Evolutionary conservation across 108 stramenopile species (phyloP), one percentile per base, ranked within the genome.

Genomic region (Nannochloropsis gaditana): DNA sequence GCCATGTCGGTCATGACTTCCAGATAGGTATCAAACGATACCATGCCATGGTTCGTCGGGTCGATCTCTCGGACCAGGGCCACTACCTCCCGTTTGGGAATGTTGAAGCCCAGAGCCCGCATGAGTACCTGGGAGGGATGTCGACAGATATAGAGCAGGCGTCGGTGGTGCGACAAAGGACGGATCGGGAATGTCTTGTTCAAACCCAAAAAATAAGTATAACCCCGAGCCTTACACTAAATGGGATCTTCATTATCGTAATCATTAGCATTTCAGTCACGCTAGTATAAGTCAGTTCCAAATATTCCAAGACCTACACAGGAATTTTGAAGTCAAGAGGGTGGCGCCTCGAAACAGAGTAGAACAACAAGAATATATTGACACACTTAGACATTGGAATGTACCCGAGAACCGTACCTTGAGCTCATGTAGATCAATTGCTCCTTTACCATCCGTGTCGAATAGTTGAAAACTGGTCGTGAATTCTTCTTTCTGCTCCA

Each of bases 381-480:
- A 31, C 31, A 73, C 15, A 73, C 19, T 6, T 15, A 73, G 59
- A 73, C 59, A 73, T 4, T 6, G 59, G 19, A 73, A 8, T 73
- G 19, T 73, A 6, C 2, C 15, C 11, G 15, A 73, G 31, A 1
- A 31, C 31, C 31, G 31, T 73, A 73, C 59, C 59, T 73, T 73
- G 0, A 73, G 59, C 8, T 73, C 59, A n/a, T 73, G 59, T 2
- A 73, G n/a, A n/a, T 73, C 59, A 8, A 73, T 73, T 3, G 59
- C 59, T 15, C n/a, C n/a, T n/a, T 73, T 73, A 15, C 59, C 59
- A 15, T 73, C 59, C 19, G 59, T 2, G 59, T 73, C 59, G n/a
- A 73, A 73, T n/a, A 73, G n/a, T 73, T 73, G 59, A n/a, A 73
- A 73, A n/a, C 59, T 73, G 59, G 59, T 73, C 59, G 59, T 73